phyloP scores from a whole-genome alignment of 345 rosid species.

The Melaleuca quinquenervia region DNA sequence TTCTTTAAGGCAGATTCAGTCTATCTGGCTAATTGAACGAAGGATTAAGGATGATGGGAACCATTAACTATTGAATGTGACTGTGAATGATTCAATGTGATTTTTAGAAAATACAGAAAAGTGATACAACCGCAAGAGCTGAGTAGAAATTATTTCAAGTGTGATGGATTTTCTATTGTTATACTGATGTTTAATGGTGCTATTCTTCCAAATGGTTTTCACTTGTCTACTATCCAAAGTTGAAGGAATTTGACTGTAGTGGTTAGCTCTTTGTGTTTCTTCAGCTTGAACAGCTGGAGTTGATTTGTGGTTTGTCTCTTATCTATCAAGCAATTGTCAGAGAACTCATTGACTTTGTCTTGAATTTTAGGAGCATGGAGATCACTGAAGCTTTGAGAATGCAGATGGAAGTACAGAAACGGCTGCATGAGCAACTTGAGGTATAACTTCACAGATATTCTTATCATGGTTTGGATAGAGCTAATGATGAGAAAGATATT shows the following conservation, averaged over 20 bases:
- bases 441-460: slow-evolving; percentile 15
- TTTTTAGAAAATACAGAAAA: neutral
- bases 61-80: neutral
- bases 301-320: neutral
- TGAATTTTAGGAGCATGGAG: slow-evolving; percentile 45
- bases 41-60: neutral
- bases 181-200: neutral
- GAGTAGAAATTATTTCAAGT: neutral
- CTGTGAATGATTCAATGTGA: neutral
- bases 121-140: neutral
- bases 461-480: neutral
- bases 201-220: neutral
- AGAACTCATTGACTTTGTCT: neutral
- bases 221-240: neutral
- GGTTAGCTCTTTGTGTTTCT: neutral
- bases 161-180: neutral
- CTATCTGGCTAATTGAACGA: neutral
- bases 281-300: neutral
- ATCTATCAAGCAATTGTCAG: neutral
- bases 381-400: slow-evolving; percentile 81
- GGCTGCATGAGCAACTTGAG: slow-evolving; percentile 94
- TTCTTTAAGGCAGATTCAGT: neutral
- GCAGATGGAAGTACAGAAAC: slow-evolving; percentile 89
- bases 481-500: neutral
- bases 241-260: neutral